Base-by-base conservation (phyloP, 176 grass and related monocot species). In the maize (Zea mays) region DNA sequence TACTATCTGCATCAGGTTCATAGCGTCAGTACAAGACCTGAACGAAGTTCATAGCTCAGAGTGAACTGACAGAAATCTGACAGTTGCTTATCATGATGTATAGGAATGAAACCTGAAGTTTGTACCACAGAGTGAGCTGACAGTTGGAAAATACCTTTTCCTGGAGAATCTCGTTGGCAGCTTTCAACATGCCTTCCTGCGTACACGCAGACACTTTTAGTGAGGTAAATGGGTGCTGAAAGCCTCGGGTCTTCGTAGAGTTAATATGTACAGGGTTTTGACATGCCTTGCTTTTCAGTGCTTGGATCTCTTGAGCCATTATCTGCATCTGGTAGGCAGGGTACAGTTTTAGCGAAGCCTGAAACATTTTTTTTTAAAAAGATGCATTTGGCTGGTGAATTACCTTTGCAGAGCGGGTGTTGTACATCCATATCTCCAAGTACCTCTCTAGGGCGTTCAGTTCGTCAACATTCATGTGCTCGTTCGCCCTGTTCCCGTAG, bases 151-250 rank as follows among this genome's bases (percentile, higher is more conserved):
- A 27, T 82, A 93, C 88, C 88, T 86, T 97, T 73, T 93, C 91
- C 79, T 91, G 94, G 68, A 97, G 94, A 79, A 91, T 41, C 76
- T 91, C 88, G 60, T 97, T 97, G 74, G 94, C 83, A 20, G 88
- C 94, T 72, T 91, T 91, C 88, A 97, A 67, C 72, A 93, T 88
- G 50, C 86, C 88, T 85, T 93, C 94, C 94, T 97, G 86, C 80
- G 81, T 59, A 76, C 5, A 59, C 33, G 47, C 1, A 89, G 58
- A 27, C 57, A 50, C 14, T 69, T 78, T 65, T 38, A 76, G 71
- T 75, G 42, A 76, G 72, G 42, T 71, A 27, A 27, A 15, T 3
- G 54, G 42, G 65, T 76, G 6, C 8, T 48, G 1, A 16, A 54
- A 54, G 15, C 43, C 11, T 65, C 47, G 68, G 45, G 5, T 83